Evolutionary conservation across 2,329 filamentous ascomycete genomes (phyloP), one percentile per base, ranked within the genome.

Genomic region (Exophiala calicioides): DNA sequence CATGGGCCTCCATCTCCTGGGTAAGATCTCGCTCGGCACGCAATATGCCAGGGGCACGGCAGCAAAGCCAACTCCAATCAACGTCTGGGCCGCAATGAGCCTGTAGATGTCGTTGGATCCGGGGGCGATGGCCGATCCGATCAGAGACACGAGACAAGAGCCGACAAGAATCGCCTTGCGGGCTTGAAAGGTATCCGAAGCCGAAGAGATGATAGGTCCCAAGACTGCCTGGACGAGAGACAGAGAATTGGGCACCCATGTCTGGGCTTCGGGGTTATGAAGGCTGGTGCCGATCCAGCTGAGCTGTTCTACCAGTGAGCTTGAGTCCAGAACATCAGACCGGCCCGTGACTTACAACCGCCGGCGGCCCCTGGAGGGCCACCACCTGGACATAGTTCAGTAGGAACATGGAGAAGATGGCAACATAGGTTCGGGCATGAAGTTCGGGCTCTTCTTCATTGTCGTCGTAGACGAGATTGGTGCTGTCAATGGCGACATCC

Each of bases 161-260:
- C 47, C 54, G 20, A 57, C 45, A 10, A 57, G 47, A 10, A 57
- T 49, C 15, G 29, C 43, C 30, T 57, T 57, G 18, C 54, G 39
- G 7, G 52, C 54, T 41, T 53, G 54, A 24, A 57, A 57, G 20
- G 54, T 57, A 29, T 57, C 54, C 9, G 54, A 57, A 12, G 45
- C 27, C 3, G 44, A 32, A 5, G 54, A 50, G 12, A 57, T 57
- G 32, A 57, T 29, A 3, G 54, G 54, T 3, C 52, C 44, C 4
- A 57, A 35, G 7, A 57, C 54, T 8, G 52, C 54, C 44, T 57
- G 54, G 3, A 57, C 54, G 24, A 57, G 52, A 20, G 54, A 52
- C 13, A 57, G 27, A 4, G 52, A 47, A 21, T 55, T 57, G 13
- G 54, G 47, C 5, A 57, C 33, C 54, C 54, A 57, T 7, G 52